Evolutionary conservation across 106 monocot genomes (phyloP).

Genomic region (Phalaenopsis equestris): DNA sequence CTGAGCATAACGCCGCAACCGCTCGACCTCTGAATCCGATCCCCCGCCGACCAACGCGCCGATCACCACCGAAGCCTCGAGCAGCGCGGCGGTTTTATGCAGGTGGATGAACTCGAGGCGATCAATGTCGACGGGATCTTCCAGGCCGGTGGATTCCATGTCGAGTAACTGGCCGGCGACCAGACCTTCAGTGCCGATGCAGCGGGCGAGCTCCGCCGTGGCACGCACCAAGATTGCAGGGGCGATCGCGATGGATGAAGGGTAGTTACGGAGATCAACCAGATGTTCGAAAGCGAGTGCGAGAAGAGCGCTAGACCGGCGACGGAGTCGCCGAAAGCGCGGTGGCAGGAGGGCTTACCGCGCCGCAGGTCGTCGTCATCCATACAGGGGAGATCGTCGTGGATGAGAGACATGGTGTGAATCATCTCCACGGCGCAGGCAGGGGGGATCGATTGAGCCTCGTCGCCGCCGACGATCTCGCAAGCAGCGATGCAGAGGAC

Average conservation of each 20-base stretch:
- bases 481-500: constrained; percentile 49
- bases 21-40: constrained; percentile 45
- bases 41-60: constrained; percentile 76
- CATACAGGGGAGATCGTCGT: constrained; percentile 78
- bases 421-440: constrained; percentile 60
- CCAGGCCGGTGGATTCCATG: constrained; percentile 16
- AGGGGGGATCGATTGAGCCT: constrained; percentile 25
- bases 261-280: neutral
- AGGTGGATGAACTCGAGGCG: constrained; percentile 65
- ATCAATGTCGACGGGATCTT: constrained; percentile 24
- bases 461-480: constrained; percentile 41
- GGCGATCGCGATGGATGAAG: neutral
- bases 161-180: constrained; percentile 41
- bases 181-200: constrained; percentile 20
- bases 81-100: constrained; percentile 78
- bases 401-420: constrained; percentile 73
- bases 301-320: constrained; percentile 62
- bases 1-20: constrained; percentile 48
- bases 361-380: constrained; percentile 67
- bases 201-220: constrained; percentile 11
- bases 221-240: constrained; percentile 10
- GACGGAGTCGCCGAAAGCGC: constrained; percentile 41
- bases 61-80: constrained; percentile 71
- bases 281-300: constrained; percentile 38
- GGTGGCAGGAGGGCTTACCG: constrained; percentile 49